Evolutionary conservation across 2,329 filamentous ascomycete species (phyloP), one percentile per base, ranked within the genome.

Genomic region (Ilyonectria mors-panacis): DNA sequence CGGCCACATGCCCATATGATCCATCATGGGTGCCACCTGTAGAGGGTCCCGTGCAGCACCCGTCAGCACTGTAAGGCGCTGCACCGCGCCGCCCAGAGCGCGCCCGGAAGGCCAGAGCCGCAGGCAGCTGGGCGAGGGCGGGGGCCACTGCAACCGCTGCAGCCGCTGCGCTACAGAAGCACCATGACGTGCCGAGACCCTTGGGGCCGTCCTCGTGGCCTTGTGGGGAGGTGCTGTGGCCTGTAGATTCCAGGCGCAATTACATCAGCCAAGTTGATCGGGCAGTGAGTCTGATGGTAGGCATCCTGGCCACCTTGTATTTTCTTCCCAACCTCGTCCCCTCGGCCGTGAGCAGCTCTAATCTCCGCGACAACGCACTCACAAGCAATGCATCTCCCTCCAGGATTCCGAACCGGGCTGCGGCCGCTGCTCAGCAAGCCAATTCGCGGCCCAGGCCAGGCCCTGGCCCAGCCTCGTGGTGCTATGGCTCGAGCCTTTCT

Each of bases 401-500:
- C 53, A 19, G 28, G 35, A 5, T 39, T 54, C 28, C 53, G 63
- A 21, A 51, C 53, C 30, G 53, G 51, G 45, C 47, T 66, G n/a
- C 35, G 51, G 19, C 53, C 58, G 7, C 8, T 66, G 28, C 17
- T 54, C 53, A n/a, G 45, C 45, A 66, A 57, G 53, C 23, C 58
- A 37, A 28, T 45, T 53, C 45, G 37, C n/a, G 5, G 21, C n/a
- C n/a, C 35, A 7, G 33, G 35, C 37, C 23, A 13, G 10, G n/a
- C 15, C 35, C 35, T 35, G n/a, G n/a, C 6, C 50, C 50, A 35
- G 50, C n/a, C 30, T 15, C 50, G 19, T 42, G 35, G 28, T 54
- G 39, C 62, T 47, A 33, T 64, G 23, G 33, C 47, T 68, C 50
- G 58, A 54, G 71, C 69, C 53, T 69, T 63, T 15, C 66, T 77